A percentile compares a stretch with the other conserved stretches of the same genome.
phyloP scores from a whole-genome alignment of 2,329 filamentous ascomycete species.

The Raffaelea albimanens region DNA sequence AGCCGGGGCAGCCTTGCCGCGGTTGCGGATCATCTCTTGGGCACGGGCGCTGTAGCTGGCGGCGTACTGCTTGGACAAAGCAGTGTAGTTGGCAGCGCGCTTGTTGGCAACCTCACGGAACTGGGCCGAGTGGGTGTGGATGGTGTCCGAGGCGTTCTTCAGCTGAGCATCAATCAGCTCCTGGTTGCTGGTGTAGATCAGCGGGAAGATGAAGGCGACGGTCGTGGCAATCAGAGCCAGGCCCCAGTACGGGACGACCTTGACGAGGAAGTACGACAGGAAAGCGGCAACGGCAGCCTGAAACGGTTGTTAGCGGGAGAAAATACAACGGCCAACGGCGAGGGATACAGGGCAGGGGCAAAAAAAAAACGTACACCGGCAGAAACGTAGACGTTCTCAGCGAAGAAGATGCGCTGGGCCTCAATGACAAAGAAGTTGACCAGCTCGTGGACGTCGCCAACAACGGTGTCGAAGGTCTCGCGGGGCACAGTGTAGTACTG shows the following conservation, averaged over 20 bases:
- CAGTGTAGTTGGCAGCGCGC: constrained; percentile 53
- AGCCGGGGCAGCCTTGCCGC: constrained; percentile 30
- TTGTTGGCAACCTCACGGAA: constrained; percentile 52
- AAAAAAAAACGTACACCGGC: constrained; percentile 38
- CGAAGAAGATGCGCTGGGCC: constrained; percentile 57
- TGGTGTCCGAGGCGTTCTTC: constrained; percentile 44
- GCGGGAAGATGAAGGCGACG: constrained; percentile 50
- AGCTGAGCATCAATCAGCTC: constrained; percentile 59
- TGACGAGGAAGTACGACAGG: constrained; percentile 58
- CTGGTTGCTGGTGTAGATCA: constrained; percentile 59
- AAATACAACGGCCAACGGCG: neutral
- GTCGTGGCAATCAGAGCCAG: constrained; percentile 52
- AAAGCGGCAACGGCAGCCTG: constrained; percentile 53
- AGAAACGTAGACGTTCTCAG: constrained; percentile 55
- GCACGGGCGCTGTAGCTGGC: constrained; percentile 61
- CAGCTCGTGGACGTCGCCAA: constrained; percentile 58
- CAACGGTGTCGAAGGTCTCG: constrained; percentile 49
- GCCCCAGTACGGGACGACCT: constrained; percentile 62
- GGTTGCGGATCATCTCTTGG: constrained; percentile 50
- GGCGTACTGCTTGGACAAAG: constrained; percentile 58
- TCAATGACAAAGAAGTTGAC: constrained; percentile 66
- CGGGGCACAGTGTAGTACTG: constrained; percentile 59
- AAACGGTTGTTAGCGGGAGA: constrained; percentile 4
- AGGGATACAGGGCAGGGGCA: constrained; percentile 4
- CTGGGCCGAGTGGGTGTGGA: constrained; percentile 55